These are phyloP conservation scores for Chaetoscypha palmicola DNA, from an alignment of 2,329 filamentous ascomycete species.

Conservation along the genomic window DNA sequence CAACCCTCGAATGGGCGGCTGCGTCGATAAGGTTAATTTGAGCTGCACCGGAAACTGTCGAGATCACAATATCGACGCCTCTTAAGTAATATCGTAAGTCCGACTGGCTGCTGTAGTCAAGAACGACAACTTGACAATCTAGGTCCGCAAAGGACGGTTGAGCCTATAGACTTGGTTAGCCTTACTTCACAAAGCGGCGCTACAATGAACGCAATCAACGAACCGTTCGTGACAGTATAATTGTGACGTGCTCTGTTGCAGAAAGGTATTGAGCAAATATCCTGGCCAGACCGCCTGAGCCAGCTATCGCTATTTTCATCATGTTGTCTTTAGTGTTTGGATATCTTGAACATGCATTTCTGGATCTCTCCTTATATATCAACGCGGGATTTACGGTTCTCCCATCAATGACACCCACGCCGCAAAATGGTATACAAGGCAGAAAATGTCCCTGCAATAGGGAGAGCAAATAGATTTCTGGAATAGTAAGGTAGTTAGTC, in stretches of 20 bases:
- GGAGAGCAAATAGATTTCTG: constrained; percentile 14
- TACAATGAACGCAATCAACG: too few relatives aligned
- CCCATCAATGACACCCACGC: constrained; percentile 3
- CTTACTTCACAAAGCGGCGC: too few relatives aligned
- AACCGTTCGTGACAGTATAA: constrained; percentile 63
- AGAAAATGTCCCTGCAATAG: constrained; percentile 8
- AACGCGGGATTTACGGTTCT: constrained; percentile 1
- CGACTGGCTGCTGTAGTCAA: constrained; percentile 56
- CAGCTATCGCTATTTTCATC: constrained; percentile 57
- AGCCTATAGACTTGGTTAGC: too few relatives aligned
- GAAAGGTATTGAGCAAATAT: constrained; percentile 53
- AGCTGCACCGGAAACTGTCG: constrained; percentile 58
- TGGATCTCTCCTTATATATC: constrained; percentile 13
- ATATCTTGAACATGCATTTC: constrained; percentile 2
- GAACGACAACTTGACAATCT: constrained; percentile 57
- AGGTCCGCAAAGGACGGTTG: constrained; percentile 33
- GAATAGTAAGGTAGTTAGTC: constrained; percentile 13
- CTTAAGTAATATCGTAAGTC: constrained; percentile 59
- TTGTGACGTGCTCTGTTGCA: constrained; percentile 58
- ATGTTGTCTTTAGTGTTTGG: constrained; percentile 15
- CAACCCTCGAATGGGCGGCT: constrained; percentile 56
- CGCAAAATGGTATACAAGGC: too few relatives aligned
- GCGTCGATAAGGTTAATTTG: constrained; percentile 69
- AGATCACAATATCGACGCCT: constrained; percentile 69
- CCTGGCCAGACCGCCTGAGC: constrained; percentile 52